These are phyloP conservation scores for Smittium culicis DNA, from an alignment of 371 early-diverging fungal genomes.

Conservation along the genomic window DNA sequence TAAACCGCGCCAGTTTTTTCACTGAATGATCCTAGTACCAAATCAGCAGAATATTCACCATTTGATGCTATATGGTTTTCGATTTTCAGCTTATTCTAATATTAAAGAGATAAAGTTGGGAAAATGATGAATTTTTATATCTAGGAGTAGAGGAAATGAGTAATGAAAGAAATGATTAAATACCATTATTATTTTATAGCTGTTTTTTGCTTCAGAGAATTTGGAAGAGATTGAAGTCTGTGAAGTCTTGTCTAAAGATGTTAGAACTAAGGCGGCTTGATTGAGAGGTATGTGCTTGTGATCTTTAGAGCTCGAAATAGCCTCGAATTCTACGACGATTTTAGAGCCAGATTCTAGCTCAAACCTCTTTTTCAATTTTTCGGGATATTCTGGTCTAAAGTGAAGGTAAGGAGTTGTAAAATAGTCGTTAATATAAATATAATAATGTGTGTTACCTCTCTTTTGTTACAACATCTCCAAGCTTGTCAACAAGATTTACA, in stretches of 20 bases:
- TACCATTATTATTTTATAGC: slow-evolving; percentile 22
- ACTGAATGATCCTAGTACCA: slow-evolving; percentile 25
- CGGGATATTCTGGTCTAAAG: slow-evolving; percentile 13
- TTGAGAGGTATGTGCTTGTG: slow-evolving; percentile 15
- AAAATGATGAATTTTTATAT: background rate
- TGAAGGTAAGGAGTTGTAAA: background rate
- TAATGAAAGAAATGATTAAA: slow-evolving; percentile 14
- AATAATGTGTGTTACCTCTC: background rate
- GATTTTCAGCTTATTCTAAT: background rate
- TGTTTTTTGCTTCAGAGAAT: slow-evolving; percentile 12
- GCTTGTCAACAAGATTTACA: background rate
- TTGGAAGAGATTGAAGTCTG: slow-evolving; percentile 20
- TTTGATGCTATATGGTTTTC: slow-evolving; percentile 11
- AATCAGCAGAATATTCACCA: slow-evolving; percentile 20
- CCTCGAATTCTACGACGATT: slow-evolving; percentile 20
- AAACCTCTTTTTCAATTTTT: slow-evolving; percentile 13
- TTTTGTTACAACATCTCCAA: background rate
- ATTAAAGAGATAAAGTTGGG: no score
- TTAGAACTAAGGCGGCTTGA: slow-evolving; percentile 27
- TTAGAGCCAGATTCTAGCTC: slow-evolving; percentile 16
- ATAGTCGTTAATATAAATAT: background rate
- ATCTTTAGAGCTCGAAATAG: background rate
- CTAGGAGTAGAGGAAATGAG: background rate
- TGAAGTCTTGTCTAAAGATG: slow-evolving; percentile 12
- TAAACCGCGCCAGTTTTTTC: slow-evolving; percentile 20